Evolutionary conservation across 208 protist genomes (phyloP).

Genomic region (Wallacemonas sp.): DNA sequence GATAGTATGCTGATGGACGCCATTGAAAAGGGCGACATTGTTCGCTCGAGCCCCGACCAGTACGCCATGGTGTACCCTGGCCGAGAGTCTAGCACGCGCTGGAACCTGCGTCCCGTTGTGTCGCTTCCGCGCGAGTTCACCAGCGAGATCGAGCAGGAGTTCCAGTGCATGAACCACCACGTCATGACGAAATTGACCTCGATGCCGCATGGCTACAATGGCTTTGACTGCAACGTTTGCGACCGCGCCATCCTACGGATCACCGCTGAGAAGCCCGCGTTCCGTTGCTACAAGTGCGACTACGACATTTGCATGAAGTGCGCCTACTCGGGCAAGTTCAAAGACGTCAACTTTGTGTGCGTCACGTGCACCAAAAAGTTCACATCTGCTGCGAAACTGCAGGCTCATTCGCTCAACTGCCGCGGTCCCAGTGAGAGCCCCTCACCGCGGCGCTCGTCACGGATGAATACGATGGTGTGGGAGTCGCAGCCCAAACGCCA

Average conservation of each 20-base stretch:
- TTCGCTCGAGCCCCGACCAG: slow-evolving; percentile 66
- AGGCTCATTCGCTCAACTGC: slow-evolving; percentile 75
- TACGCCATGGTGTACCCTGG: slow-evolving; percentile 82
- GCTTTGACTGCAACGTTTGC: slow-evolving; percentile 91
- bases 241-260: slow-evolving; percentile 77
- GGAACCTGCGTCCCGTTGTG: slow-evolving; percentile 67
- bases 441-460: slow-evolving; percentile 73
- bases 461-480: slow-evolving; percentile 86
- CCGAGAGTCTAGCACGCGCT: slow-evolving; percentile 68
- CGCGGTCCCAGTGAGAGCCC: slow-evolving; percentile 76
- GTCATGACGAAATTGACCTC: slow-evolving; percentile 82
- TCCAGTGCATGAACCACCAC: slow-evolving; percentile 83
- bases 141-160: slow-evolving; percentile 46
- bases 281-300: slow-evolving; percentile 90
- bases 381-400: slow-evolving; percentile 68
- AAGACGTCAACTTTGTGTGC: slow-evolving; percentile 87
- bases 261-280: slow-evolving; percentile 58
- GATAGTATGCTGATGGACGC: slow-evolving; percentile 39
- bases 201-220: slow-evolving; percentile 84
- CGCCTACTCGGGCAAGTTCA: slow-evolving; percentile 67
- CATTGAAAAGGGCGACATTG: slow-evolving; percentile 35
- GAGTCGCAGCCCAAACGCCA: slow-evolving; percentile 48
- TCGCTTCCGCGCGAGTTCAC: slow-evolving; percentile 79
- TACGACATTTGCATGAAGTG: slow-evolving; percentile 88
- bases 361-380: slow-evolving; percentile 85